Evolutionary conservation across 495 filamentous ascomycete genomes (phyloP).

Genomic region (Aspergillus diversus): DNA sequence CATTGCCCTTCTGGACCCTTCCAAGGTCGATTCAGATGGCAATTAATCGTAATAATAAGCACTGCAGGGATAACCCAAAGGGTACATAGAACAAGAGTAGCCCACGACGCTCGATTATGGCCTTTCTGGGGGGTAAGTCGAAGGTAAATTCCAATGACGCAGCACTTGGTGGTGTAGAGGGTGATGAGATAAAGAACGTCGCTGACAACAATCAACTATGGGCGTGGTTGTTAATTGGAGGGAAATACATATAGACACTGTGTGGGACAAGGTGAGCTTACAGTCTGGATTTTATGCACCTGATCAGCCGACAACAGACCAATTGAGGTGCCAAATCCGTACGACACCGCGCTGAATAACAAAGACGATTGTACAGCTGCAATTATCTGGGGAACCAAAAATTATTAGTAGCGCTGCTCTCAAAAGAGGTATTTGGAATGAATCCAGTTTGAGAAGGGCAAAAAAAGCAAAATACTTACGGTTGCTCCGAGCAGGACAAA

Average conservation of each 20-base stretch:
- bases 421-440: neutral
- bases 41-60: constrained; percentile 42
- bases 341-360: constrained; percentile 38
- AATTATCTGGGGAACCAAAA: constrained; percentile 28
- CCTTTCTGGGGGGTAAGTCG: constrained; percentile 49
- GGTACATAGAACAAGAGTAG: constrained; percentile 38
- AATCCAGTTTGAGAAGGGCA: neutral
- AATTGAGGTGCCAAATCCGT: constrained; percentile 47
- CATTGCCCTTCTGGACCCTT: constrained; percentile 37
- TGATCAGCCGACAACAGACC: constrained; percentile 34
- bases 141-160: constrained; percentile 50
- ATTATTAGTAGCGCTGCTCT: neutral
- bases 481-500: constrained; percentile 40
- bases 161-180: constrained; percentile 52
- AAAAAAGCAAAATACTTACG: constrained; percentile 29
- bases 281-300: constrained; percentile 41
- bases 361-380: constrained; percentile 40
- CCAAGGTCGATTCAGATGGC: constrained; percentile 47
- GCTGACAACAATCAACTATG: constrained; percentile 40
- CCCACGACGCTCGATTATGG: constrained; percentile 43
- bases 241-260: neutral
- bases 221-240: neutral
- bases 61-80: constrained; percentile 41
- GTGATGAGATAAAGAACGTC: constrained; percentile 50
- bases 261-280: constrained; percentile 21